These are phyloP conservation scores for Rosellinia necatrix DNA, from an alignment of 2,329 filamentous ascomycete species.

Conservation along the genomic window DNA sequence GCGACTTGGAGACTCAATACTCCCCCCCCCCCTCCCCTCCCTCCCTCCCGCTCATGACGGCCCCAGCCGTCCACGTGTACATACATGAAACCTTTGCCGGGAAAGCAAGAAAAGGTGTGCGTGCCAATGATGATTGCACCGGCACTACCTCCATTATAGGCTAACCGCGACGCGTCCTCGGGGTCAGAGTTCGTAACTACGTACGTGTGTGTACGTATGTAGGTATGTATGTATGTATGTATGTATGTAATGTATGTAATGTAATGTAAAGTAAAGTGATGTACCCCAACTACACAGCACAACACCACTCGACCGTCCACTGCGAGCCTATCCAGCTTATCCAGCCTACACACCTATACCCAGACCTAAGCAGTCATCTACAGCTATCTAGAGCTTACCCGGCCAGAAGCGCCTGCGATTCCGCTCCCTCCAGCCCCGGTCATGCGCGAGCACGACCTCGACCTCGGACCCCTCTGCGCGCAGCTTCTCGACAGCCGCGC, in stretches of 20 bases:
- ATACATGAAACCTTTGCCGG: background rate
- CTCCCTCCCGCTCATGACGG: constrained; percentile 8
- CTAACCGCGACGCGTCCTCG: too few relatives aligned
- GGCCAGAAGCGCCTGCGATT: constrained; percentile 44
- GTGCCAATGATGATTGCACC: background rate
- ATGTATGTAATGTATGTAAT: too few relatives aligned
- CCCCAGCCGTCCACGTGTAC: background rate
- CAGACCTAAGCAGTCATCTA: too few relatives aligned
- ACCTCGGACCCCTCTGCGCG: constrained; percentile 41
- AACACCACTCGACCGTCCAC: too few relatives aligned
- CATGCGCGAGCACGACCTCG: constrained; percentile 57
- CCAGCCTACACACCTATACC: too few relatives aligned
- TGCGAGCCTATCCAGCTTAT: too few relatives aligned
- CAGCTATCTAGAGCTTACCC: constrained; percentile 32
- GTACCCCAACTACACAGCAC: constrained; percentile 1
- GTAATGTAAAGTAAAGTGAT: too few relatives aligned
- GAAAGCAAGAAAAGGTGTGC: background rate
- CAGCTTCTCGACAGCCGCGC: constrained; percentile 42
- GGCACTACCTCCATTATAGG: background rate
- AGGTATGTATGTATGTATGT: too few relatives aligned
- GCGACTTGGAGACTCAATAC: constrained; percentile 18
- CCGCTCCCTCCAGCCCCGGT: constrained; percentile 50
- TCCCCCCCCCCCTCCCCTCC: too few relatives aligned
- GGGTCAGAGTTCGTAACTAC: too few relatives aligned
- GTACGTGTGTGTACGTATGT: too few relatives aligned